A percentile compares a stretch with the other conserved stretches of the same genome.
Evolutionary conservation across 1,139 yeast species (phyloP).

Genomic region (Pichia sp.): DNA sequence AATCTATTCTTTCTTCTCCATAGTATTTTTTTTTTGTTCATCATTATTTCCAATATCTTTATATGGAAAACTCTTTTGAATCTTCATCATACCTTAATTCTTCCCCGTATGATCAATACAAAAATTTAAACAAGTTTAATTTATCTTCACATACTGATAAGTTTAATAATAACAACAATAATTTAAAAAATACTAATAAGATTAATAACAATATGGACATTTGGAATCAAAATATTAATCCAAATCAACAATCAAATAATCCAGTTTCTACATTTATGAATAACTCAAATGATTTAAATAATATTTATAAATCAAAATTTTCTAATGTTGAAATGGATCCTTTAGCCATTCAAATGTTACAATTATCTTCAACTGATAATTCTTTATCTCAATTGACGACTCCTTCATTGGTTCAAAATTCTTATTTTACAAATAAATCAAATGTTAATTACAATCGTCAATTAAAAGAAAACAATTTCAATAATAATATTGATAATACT

Average conservation of each 20-base stretch:
- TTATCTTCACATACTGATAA: background rate
- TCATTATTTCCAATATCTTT: too few species aligned
- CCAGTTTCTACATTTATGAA: background rate
- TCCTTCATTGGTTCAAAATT: conserved; percentile 13
- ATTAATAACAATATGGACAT: conserved; percentile 4
- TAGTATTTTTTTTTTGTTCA: too few species aligned
- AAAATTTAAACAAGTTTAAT: background rate
- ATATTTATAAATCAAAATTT: conserved; percentile 12
- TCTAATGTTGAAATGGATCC: conserved; percentile 24
- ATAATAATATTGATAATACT: background rate
- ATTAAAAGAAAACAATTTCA: conserved; percentile 5
- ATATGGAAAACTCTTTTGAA: too few species aligned
- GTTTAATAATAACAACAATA: background rate
- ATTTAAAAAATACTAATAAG: background rate
- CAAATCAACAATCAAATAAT: background rate
- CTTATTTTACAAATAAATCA: conserved; percentile 11
- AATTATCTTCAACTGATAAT: conserved; percentile 15
- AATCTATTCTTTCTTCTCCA: too few species aligned
- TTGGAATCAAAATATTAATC: conserved; percentile 3
- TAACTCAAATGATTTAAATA: conserved; percentile 11
- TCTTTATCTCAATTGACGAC: conserved; percentile 10
- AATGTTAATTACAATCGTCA: conserved; percentile 12
- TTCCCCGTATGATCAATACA: background rate
- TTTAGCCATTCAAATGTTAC: conserved; percentile 24
- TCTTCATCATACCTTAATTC: too few species aligned